These are phyloP conservation scores for Hyphopichia wangnamkhiaoensis DNA, from an alignment of 1,139 yeast species.

Conservation along the genomic window DNA sequence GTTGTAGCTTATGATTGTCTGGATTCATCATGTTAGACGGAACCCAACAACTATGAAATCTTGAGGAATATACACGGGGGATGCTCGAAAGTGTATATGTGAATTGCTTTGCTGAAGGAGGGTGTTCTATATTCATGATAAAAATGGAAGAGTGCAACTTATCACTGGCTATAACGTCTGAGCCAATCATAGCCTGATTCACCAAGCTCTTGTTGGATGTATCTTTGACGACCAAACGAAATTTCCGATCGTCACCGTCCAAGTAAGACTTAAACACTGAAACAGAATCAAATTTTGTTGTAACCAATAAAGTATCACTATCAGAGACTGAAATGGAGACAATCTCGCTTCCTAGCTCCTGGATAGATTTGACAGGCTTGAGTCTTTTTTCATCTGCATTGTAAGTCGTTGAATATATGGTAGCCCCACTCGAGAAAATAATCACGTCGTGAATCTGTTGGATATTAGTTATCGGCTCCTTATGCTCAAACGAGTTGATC, in stretches of 20 bases:
- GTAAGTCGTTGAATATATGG: slow-evolving; percentile 41
- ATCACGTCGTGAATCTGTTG: slow-evolving; percentile 38
- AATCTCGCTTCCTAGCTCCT: slow-evolving; percentile 39
- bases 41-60: slow-evolving; percentile 38
- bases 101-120: slow-evolving; percentile 7
- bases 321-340: slow-evolving; percentile 28
- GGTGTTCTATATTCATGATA: slow-evolving; percentile 20
- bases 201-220: slow-evolving; percentile 38
- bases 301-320: slow-evolving; percentile 25
- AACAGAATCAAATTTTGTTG: slow-evolving; percentile 45
- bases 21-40: slow-evolving; percentile 1
- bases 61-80: slow-evolving; percentile 40
- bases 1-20: slow-evolving; percentile 8
- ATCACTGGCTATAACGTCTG: slow-evolving; percentile 40
- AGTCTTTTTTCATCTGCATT: slow-evolving; percentile 39
- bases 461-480: slow-evolving; percentile 37
- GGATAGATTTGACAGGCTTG: slow-evolving; percentile 25
- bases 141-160: slow-evolving; percentile 42
- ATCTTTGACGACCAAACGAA: slow-evolving; percentile 29
- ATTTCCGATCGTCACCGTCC: slow-evolving; percentile 9
- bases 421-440: slow-evolving; percentile 33
- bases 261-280: slow-evolving; percentile 23
- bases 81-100: slow-evolving; percentile 36
- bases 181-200: slow-evolving; percentile 33
- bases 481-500: slow-evolving; percentile 37